Evolutionary conservation across 1,284 basidiomycete species (phyloP).

Genomic region (Ceratobasidium sp.): DNA sequence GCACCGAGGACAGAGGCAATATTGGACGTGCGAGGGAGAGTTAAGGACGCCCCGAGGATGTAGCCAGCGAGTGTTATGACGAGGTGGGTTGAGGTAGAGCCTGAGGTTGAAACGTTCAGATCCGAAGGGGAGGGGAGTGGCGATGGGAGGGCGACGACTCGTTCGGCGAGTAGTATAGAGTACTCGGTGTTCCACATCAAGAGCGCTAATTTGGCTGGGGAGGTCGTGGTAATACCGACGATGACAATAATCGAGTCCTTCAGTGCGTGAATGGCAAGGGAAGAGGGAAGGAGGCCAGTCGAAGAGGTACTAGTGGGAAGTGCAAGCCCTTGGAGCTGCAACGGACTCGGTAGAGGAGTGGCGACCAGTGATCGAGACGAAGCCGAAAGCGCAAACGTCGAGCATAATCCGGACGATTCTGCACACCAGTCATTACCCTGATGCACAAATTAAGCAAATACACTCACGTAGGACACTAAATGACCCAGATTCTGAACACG

Average conservation of each 20-base stretch:
- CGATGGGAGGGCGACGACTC: slow-evolving; percentile 23
- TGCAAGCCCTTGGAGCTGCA: slow-evolving; percentile 15
- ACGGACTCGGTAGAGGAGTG: slow-evolving; percentile 10
- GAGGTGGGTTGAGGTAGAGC: slow-evolving; percentile 4
- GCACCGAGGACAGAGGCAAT: slow-evolving; percentile 6
- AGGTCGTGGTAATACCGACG: slow-evolving; percentile 2
- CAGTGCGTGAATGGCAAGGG: slow-evolving; percentile 21
- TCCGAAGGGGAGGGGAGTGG: neutral
- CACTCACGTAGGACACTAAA: slow-evolving; percentile 19
- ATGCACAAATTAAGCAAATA: neutral
- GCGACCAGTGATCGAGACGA: neutral
- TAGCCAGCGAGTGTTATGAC: neutral
- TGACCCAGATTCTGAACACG: slow-evolving; percentile 13
- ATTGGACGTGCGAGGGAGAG: slow-evolving; percentile 14
- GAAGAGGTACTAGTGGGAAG: neutral
- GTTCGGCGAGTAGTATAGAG: slow-evolving; percentile 31
- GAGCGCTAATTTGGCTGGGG: slow-evolving; percentile 25
- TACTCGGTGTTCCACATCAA: slow-evolving; percentile 38
- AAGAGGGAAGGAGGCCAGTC: neutral
- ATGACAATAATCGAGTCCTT: neutral
- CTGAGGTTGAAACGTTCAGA: neutral
- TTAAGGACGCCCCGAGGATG: neutral
- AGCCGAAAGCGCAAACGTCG: slow-evolving; percentile 9
- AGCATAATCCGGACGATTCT: slow-evolving; percentile 23
- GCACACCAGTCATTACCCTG: neutral